phyloP scores from a whole-genome alignment of 495 filamentous ascomycete genomes.

The Talaromyces liani region DNA sequence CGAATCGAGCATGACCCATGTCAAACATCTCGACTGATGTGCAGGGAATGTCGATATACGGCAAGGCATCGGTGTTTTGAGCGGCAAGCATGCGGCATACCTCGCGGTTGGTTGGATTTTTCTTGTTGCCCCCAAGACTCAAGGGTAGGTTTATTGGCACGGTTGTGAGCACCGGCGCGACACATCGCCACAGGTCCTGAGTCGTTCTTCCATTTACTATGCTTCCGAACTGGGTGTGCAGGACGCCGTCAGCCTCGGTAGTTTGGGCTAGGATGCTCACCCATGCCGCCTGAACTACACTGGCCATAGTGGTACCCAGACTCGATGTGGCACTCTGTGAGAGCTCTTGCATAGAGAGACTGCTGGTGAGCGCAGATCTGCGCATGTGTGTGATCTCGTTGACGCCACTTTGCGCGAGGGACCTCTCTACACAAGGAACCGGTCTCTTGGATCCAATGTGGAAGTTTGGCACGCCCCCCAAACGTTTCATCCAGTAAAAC shows the following conservation, averaged over 20 bases:
- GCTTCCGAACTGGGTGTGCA: neutral
- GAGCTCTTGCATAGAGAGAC: neutral
- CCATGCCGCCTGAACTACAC: neutral
- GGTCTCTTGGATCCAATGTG: neutral
- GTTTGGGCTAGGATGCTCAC: neutral
- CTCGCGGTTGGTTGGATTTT: neutral
- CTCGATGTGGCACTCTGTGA: neutral
- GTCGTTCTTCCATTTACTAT: neutral
- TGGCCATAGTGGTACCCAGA: neutral
- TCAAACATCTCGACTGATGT: neutral
- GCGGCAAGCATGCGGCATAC: neutral
- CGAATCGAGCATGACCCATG: neutral
- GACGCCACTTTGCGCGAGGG: neutral
- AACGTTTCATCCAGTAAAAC: neutral
- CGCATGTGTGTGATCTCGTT: neutral
- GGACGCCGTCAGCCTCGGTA: neutral
- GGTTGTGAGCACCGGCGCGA: neutral
- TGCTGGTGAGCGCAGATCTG: neutral
- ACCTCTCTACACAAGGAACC: neutral
- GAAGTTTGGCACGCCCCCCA: neutral
- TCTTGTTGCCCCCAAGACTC: neutral
- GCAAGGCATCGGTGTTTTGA: neutral
- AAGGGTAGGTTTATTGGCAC: neutral
- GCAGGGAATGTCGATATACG: neutral
- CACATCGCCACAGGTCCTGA: constrained; percentile 1